Percentiles rank a stretch among this genome's conserved stretches.
These are phyloP conservation scores for Ophiostoma angusticollis DNA, from an alignment of 2,329 filamentous ascomycete species.

Conservation along the genomic window DNA sequence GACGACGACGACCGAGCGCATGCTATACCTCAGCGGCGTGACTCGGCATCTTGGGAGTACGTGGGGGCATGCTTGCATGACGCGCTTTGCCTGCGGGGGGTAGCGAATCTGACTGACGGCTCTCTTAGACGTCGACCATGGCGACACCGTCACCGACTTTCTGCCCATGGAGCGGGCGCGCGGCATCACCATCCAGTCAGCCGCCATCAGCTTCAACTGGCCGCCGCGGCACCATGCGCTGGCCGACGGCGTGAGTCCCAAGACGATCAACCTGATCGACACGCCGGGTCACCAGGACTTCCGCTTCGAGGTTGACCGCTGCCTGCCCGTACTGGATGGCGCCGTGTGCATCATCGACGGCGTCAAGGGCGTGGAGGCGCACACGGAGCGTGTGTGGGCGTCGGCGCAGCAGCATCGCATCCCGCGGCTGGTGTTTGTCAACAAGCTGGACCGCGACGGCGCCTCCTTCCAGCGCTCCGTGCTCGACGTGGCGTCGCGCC, in stretches of 20 bases:
- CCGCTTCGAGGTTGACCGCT: conserved; percentile 88
- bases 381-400: conserved; percentile 92
- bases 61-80: too few relatives aligned
- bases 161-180: conserved; percentile 81
- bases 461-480: conserved; percentile 75
- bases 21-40: conserved; percentile 92
- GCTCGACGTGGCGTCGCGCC: conserved; percentile 66
- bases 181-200: conserved; percentile 95
- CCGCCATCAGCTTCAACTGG: conserved; percentile 92
- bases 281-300: conserved; percentile 97
- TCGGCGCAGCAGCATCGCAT: conserved; percentile 80
- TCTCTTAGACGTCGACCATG: conserved; percentile 85
- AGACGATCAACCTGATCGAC: conserved; percentile 85
- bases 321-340: conserved; percentile 37
- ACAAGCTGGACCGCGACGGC: conserved; percentile 75
- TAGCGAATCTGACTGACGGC: conserved; percentile 2
- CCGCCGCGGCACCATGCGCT: conserved; percentile 37
- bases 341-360: conserved; percentile 25
- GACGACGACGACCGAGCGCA: conserved; percentile 96
- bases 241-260: conserved; percentile 29
- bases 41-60: conserved; percentile 73
- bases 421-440: conserved; percentile 68
- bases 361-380: conserved; percentile 62
- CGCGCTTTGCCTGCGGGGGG: too few relatives aligned
- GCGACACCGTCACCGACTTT: conserved; percentile 95